A percentile compares a stretch with the other conserved stretches of the same genome.
These are phyloP conservation scores for Fusarium euwallaceae DNA, from an alignment of 2,329 filamentous ascomycete species.

Conservation along the genomic window DNA sequence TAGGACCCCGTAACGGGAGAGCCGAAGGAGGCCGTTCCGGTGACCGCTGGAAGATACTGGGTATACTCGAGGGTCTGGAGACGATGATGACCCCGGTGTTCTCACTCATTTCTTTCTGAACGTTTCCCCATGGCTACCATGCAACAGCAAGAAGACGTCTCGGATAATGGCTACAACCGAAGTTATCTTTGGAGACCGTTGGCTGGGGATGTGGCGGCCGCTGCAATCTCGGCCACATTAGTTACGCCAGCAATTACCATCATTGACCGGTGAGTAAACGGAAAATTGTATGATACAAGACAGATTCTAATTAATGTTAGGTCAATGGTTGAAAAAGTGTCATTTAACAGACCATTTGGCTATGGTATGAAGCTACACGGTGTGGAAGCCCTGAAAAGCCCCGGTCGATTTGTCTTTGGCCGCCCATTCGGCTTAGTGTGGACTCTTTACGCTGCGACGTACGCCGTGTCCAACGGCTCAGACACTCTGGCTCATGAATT, in stretches of 20 bases:
- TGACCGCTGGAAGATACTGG: not conserved
- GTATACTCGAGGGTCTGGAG: not conserved
- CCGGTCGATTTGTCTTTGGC: slow-evolving; percentile 42
- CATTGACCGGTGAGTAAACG: slow-evolving; percentile 43
- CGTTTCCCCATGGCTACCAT: not conserved
- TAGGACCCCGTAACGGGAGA: not conserved
- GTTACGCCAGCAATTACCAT: slow-evolving; percentile 47
- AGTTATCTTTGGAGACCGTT: slow-evolving; percentile 35
- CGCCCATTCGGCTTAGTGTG: slow-evolving; percentile 47
- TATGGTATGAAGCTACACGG: slow-evolving; percentile 32
- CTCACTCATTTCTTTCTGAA: not conserved
- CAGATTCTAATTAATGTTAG: slow-evolving; percentile 16
- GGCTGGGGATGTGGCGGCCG: slow-evolving; percentile 41
- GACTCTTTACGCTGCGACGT: slow-evolving; percentile 48
- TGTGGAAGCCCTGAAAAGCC: slow-evolving; percentile 32
- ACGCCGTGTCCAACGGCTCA: slow-evolving; percentile 46
- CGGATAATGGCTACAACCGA: slow-evolving; percentile 5
- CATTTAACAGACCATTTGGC: slow-evolving; percentile 31
- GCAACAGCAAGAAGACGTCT: slow-evolving; percentile 30
- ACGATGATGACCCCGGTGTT: not conserved
- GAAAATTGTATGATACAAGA: not conserved
- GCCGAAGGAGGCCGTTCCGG: not conserved
- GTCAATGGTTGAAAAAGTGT: slow-evolving; percentile 42
- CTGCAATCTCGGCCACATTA: slow-evolving; percentile 45
- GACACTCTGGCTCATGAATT: slow-evolving; percentile 46